Base-by-base conservation (phyloP, 2,329 filamentous ascomycete genomes). In the Triangularia setosa region DNA sequence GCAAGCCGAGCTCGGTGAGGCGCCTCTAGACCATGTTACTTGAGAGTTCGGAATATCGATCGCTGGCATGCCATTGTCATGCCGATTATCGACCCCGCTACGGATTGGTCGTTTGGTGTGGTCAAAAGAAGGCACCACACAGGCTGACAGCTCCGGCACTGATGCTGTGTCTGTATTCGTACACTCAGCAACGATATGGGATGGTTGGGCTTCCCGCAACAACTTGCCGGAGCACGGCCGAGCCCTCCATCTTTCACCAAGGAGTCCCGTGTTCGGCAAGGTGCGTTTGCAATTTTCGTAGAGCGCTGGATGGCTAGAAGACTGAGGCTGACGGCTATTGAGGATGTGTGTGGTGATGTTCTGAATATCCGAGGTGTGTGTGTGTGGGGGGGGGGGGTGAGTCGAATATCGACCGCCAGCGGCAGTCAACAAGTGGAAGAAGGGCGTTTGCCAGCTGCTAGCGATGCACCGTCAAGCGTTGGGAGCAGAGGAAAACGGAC, bases 371-470 rank as follows among this genome's bases (percentile, higher is more conserved):
- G n/a, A n/a, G n/a, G n/a, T n/a, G n/a, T n/a, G n/a, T n/a, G n/a
- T n/a, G n/a, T n/a, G n/a, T n/a, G n/a, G 40, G n/a, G 28, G 23
- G 33, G 57, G 30, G 57, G 57, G 16, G 57, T 48, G 57, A 44
- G 21, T 48, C 18, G 57, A 59, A 18, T 25, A 48, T 59, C 33
- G 25, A 27, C 33, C n/a, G 33, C 30, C 18, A 33, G 21, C 18
- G 25, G 18, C 24, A 23, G 18, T 61, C 25, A 21, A 21, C 28
- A 55, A 16, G 18, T 63, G 61, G 11, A 48, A 55, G 28, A 52
- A 40, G 28, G 52, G 28, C 23, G 21, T n/a, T 44, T 58, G 63
- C 44, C 56, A 58, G 60, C 63, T 59, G 59, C 18, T 28, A 53
- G n/a, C 25, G 44, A 18, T 9, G 30, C 35, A 27, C 44, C 52